Base-by-base conservation (phyloP, 306 rosid genomes). In the Medicago lupulina region DNA sequence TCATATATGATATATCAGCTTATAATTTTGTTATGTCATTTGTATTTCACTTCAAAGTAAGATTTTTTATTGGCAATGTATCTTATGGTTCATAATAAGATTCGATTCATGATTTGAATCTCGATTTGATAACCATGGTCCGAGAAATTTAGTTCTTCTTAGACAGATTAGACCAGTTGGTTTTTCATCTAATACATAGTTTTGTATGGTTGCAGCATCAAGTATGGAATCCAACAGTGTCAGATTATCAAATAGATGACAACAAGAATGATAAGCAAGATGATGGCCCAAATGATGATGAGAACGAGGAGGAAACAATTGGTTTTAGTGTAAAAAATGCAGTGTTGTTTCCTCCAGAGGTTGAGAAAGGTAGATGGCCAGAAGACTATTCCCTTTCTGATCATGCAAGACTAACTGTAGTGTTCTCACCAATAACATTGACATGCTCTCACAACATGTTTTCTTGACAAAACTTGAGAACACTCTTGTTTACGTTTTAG, bases 321-420 rank as follows among this genome's bases (percentile, higher is more conserved):
- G 98, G 98, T 60, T 90, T 93, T 57, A 86, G 83, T 51, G 86
- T 93, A 0, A 84, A 90, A 80, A 89, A 86, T 70, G 98, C 98
- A 25, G 97, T 90, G 19, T 75, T 93, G 59, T 93, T 83, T 82
- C 98, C 98, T 76, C 80, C 90, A 47, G 98, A 93, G 80, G 93
- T 85, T 71, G 97, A 89, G 87, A 89, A 86, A 64, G 97, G 97
- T 69, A 85, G 71, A 38, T 93, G 98, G 98, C 97, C 98, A 1
- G 93, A 93, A 65, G 83, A 93, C 76, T 93, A 89, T 74, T 87
- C 87, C 41, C 97, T 93, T 47, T 93, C 98, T 9, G 98, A 93
- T 75, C 98, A 93, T 83, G 98, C 97, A 73, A 85, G 88, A 58
- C 95, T 93, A 54, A 93, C 97, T 0, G 98, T 88, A 43, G 90